Evolutionary conservation across 306 rosid genomes (phyloP).

Genomic region (Vigna angularis): DNA sequence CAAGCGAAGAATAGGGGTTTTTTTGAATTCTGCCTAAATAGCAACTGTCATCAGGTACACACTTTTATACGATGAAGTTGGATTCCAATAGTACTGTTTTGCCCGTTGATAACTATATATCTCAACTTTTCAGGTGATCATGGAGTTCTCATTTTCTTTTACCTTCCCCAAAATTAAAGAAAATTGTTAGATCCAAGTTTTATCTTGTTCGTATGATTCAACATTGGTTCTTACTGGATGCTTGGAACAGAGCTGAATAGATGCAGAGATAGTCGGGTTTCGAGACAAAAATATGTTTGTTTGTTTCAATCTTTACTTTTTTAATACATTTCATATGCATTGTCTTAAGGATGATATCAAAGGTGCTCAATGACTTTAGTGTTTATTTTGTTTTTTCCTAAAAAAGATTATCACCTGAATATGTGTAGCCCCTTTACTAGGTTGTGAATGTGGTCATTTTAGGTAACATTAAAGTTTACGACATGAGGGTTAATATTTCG

Average conservation of each 20-base stretch:
- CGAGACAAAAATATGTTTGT: background rate
- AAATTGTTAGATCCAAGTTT: background rate
- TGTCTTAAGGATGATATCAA: background rate
- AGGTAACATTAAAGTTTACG: background rate
- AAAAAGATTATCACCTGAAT: background rate
- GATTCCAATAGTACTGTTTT: constrained; percentile 16
- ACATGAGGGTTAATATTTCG: no score
- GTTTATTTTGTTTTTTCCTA: background rate
- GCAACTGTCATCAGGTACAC: constrained; percentile 9
- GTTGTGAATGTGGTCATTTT: background rate
- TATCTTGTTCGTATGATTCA: background rate
- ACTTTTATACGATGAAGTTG: constrained; percentile 11
- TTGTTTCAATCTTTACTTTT: background rate
- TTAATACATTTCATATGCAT: background rate
- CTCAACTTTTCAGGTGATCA: constrained; percentile 22
- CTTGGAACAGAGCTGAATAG: constrained; percentile 31
- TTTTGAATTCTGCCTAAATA: constrained; percentile 59
- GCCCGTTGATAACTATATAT: background rate
- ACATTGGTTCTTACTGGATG: constrained; percentile 1
- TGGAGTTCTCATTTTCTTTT: constrained; percentile 8
- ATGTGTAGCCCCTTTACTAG: background rate
- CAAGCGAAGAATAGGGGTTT: constrained; percentile 87
- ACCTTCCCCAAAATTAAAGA: background rate
- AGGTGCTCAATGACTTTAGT: background rate
- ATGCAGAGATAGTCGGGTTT: background rate